Percentiles rank a stretch among this genome's conserved stretches.
Conservation (phyloP, 129 eudicot genomes). For the Glebionis coronaria region DNA sequence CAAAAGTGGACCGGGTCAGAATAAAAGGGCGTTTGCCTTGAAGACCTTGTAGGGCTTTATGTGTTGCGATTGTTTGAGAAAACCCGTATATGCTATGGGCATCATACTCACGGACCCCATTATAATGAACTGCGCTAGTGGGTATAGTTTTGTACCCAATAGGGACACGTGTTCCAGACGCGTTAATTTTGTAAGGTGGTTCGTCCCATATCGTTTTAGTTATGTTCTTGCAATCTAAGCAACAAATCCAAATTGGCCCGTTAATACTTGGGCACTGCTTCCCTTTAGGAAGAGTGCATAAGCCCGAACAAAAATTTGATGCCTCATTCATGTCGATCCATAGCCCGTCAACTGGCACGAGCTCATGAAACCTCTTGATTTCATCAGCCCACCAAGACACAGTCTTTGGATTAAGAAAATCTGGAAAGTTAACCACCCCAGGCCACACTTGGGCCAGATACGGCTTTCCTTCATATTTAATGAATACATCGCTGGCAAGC, state of each 20-base stretch:
- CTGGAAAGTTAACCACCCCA: slow-evolving; percentile 91
- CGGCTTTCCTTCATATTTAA: slow-evolving; percentile 81
- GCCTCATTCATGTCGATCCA: slow-evolving; percentile 99
- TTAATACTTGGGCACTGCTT: slow-evolving; percentile 77
- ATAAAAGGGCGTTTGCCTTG: slow-evolving; percentile 92
- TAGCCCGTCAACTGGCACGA: slow-evolving; percentile 89
- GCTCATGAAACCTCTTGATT: slow-evolving; percentile 75
- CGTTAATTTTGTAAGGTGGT: slow-evolving; percentile 94
- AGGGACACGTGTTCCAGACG: slow-evolving; percentile 64
- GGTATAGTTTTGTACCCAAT: slow-evolving; percentile 88
- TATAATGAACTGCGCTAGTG: slow-evolving; percentile 81
- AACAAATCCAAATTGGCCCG: slow-evolving; percentile 90
- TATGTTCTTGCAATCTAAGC: slow-evolving; percentile 82
- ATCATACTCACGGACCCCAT: slow-evolving; percentile 81
- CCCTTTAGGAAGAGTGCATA: slow-evolving; percentile 76
- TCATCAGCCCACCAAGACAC: slow-evolving; percentile 94
- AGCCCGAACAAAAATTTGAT: slow-evolving; percentile 81
- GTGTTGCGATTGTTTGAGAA: slow-evolving; percentile 71
- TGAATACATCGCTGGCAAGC: slow-evolving; percentile 72
- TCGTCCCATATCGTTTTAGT: slow-evolving; percentile 87
- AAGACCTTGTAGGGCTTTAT: slow-evolving; percentile 63
- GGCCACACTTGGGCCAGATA: slow-evolving; percentile 98
- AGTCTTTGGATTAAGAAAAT: slow-evolving; percentile 81
- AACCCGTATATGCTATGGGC: slow-evolving; percentile 95
- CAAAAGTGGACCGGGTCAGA: slow-evolving; percentile 76